Percentiles rank a stretch among this genome's conserved stretches.
These are phyloP conservation scores for Sphagnum magellanicum DNA, from an alignment of 228 moss, liverwort and hornwort genomes.

Conservation along the genomic window DNA sequence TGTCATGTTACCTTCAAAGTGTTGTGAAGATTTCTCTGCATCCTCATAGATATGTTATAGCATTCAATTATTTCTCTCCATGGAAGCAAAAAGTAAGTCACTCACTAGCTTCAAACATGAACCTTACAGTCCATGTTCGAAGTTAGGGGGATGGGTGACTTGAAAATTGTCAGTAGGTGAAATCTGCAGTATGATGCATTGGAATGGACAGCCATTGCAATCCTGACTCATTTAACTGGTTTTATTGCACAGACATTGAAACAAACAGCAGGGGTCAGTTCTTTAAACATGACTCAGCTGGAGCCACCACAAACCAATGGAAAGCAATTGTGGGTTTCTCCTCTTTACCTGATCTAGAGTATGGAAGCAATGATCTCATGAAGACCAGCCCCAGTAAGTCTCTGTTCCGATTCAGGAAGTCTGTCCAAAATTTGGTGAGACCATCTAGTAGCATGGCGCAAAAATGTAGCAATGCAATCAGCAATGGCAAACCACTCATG, in stretches of 20 bases:
- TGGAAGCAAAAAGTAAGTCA: too few species aligned
- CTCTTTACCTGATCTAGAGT: neutral
- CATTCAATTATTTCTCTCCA: too few species aligned
- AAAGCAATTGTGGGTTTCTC: neutral
- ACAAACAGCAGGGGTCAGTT: neutral
- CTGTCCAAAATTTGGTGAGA: conserved; percentile 27
- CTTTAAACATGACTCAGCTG: neutral
- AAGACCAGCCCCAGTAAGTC: conserved; percentile 45
- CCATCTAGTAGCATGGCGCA: conserved; percentile 19
- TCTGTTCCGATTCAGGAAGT: conserved; percentile 41
- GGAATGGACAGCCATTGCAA: too few species aligned
- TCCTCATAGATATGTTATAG: too few species aligned
- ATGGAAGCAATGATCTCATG: conserved; percentile 23
- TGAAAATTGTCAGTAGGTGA: too few species aligned
- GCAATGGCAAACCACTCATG: conserved; percentile 17
- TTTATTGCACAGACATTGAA: neutral
- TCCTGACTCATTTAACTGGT: neutral
- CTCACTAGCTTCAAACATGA: too few species aligned
- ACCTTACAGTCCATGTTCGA: too few species aligned
- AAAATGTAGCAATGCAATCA: conserved; percentile 19
- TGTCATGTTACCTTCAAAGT: too few species aligned
- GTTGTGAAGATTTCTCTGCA: too few species aligned
- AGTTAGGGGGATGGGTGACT: too few species aligned
- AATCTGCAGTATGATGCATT: too few species aligned
- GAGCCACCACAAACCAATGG: neutral